Conservation (phyloP, 306 rosid species). For the Ochetophila trinervis region DNA sequence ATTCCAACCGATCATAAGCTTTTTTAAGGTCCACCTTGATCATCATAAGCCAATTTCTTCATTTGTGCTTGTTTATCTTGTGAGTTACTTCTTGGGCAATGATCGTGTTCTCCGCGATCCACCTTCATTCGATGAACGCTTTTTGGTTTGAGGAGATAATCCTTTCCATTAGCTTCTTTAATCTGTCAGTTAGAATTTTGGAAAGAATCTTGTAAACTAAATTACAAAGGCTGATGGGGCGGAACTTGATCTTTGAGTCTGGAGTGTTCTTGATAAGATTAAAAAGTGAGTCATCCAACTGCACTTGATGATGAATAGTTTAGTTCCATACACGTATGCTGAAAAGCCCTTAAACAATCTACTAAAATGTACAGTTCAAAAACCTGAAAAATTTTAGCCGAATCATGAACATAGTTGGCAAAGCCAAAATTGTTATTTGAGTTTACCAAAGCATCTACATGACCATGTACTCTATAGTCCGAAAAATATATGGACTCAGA, state of each 20-base stretch:
- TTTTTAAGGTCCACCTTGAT: no score
- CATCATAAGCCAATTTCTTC: no score
- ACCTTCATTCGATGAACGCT: no score
- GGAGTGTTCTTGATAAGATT: slow-evolving; percentile 69
- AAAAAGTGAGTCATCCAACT: slow-evolving; percentile 84
- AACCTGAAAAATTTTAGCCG: slow-evolving; percentile 89
- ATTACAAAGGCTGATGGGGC: no score
- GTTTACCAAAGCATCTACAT: slow-evolving; percentile 71
- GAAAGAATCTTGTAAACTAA: no score
- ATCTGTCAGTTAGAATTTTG: no score
- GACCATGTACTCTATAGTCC: slow-evolving; percentile 90
- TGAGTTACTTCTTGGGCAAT: no score
- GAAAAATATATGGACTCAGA: slow-evolving; percentile 18
- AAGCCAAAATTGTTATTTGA: slow-evolving; percentile 60
- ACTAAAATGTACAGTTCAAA: slow-evolving; percentile 17
- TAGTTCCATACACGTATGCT: background rate
- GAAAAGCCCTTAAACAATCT: background rate
- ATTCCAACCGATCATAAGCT: no score
- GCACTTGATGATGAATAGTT: slow-evolving; percentile 25
- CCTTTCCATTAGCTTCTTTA: no score
- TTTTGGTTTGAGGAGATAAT: no score
- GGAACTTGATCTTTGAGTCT: slow-evolving; percentile 43
- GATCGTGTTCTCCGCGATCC: no score
- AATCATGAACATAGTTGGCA: slow-evolving; percentile 43
- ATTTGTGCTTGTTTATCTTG: no score